These are phyloP conservation scores for Thraustotheca clavata DNA, from an alignment of 352 stramenopile genomes.

Conservation along the genomic window DNA sequence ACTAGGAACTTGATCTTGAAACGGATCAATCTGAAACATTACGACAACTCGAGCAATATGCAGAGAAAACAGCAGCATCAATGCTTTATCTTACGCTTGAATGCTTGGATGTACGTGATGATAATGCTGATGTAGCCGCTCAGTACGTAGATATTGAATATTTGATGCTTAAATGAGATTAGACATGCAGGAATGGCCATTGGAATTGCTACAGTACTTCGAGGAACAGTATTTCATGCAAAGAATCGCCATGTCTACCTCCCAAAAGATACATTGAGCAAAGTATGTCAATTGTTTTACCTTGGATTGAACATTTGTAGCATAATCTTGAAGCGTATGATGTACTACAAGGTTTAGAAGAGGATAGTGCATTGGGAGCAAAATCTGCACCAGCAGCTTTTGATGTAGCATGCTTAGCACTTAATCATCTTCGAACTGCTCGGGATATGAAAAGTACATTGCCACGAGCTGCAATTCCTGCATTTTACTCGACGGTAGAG, in stretches of 20 bases:
- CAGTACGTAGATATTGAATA: neutral
- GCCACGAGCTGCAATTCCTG: conserved; percentile 38
- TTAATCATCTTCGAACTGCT: conserved; percentile 73
- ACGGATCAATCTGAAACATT: conserved; percentile 62
- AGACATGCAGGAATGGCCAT: conserved; percentile 80
- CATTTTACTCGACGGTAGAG: conserved; percentile 58
- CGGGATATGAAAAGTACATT: conserved; percentile 47
- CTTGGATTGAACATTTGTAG: conserved; percentile 21
- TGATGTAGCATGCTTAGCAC: conserved; percentile 74
- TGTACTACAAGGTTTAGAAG: conserved; percentile 32
- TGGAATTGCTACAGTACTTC: conserved; percentile 76
- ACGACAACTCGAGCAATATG: conserved; percentile 72
- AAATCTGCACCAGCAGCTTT: conserved; percentile 81
- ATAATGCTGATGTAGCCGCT: conserved; percentile 64
- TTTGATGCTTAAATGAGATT: neutral
- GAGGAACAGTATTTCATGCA: conserved; percentile 61
- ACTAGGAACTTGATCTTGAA: conserved; percentile 73
- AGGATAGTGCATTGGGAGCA: conserved; percentile 48
- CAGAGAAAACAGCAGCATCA: conserved; percentile 83
- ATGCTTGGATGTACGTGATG: conserved; percentile 64
- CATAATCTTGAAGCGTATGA: conserved; percentile 47
- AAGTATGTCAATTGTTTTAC: conserved; percentile 29
- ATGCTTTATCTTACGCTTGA: conserved; percentile 87
- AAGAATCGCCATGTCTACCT: conserved; percentile 67
- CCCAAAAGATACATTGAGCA: conserved; percentile 66